Percentiles rank a stretch among this genome's conserved stretches.
Evolutionary conservation across 2,329 filamentous ascomycete species (phyloP).

Genomic region (Dryadomyces quercus-mongolicae): DNA sequence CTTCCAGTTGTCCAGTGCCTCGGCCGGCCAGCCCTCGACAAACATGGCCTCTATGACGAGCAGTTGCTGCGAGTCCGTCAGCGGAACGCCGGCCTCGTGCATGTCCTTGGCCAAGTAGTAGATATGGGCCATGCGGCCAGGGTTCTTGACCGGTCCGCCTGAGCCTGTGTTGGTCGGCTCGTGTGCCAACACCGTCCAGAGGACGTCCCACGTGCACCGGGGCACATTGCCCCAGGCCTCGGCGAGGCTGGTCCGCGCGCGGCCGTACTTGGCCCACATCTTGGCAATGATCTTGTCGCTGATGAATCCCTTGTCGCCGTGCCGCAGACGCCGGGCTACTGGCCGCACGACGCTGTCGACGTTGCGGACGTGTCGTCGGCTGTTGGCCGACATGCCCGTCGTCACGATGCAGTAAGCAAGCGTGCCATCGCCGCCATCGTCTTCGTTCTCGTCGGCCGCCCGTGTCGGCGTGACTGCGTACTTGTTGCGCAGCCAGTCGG

Average conservation of each 20-base stretch:
- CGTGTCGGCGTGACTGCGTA: conserved; percentile 7
- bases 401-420: conserved; percentile 1
- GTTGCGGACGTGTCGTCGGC: conserved; percentile 13
- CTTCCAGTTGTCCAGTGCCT: conserved; percentile 54
- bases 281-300: conserved; percentile 17
- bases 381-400: conserved; percentile 14
- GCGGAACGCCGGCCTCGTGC: conserved; percentile 39
- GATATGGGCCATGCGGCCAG: conserved; percentile 48
- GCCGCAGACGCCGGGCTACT: conserved; percentile 22
- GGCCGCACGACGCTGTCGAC: conserved; percentile 19
- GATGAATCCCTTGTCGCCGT: conserved; percentile 7
- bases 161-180: conserved; percentile 29
- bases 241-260: conserved; percentile 30
- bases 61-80: conserved; percentile 48
- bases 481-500: conserved; percentile 6
- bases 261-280: conserved; percentile 38
- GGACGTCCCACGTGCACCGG: conserved; percentile 44
- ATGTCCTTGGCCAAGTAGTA: conserved; percentile 55
- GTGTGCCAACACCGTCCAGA: conserved; percentile 52
- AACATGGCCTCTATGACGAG: conserved; percentile 59
- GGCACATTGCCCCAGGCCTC: conserved; percentile 43
- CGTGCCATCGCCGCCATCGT: not conserved
- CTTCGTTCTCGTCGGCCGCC: not conserved
- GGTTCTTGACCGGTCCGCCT: conserved; percentile 19
- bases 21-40: conserved; percentile 44